Base-by-base conservation (phyloP, 768 basidiomycete species). In the Lactarius psammicola region DNA sequence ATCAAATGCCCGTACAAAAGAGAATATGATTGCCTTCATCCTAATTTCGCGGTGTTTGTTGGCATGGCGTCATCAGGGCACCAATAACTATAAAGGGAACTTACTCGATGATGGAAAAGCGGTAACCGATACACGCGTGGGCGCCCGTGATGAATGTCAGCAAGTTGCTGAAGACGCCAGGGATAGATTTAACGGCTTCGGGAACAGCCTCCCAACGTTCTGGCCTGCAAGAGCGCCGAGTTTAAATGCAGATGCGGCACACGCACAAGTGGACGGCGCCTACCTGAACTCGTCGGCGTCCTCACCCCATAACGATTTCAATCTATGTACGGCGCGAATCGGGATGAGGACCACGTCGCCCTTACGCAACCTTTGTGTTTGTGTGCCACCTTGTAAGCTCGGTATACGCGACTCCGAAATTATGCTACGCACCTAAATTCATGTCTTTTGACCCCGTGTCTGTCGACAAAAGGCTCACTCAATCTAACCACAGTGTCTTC, bases 21-120 rank as follows among this genome's bases (percentile, higher is more conserved):
- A 60, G 57, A 73, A 73, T 3, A 73, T 1, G 44, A 73, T 53
- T 0, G 73, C 71, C 55, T 73, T 73, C 60, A 64, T 69, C 66
- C 73, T 74, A 53, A 33, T 33, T 44, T 18, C 9, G 30, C 56
- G 31, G 18, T 30, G 31, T 42, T 28, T 38, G 33, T 53, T 17
- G 18, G 28, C 34, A 53, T 18, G n/a, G 15, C 38, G 26, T 18
- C n/a, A n/a, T 26, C 28, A 17, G 28, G 18, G 30, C 26, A 15
- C 7, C 0, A 2, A 10, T 23, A 38, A 6, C 9, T 0, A 40
- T 2, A 18, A 28, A 38, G 15, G 56, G 20, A 20, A 69, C 70
- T 55, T 34, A 69, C 70, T 71, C 70, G 38, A 62, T 53, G 6
- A 71, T 9, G 28, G 68, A 36, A 36, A 71, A 71, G 34, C 65